Percentiles rank a stretch among this genome's conserved stretches.
Evolutionary conservation across 202 grass and related monocot species (phyloP).

Genomic region (Miscanthus sacchariflorus): DNA sequence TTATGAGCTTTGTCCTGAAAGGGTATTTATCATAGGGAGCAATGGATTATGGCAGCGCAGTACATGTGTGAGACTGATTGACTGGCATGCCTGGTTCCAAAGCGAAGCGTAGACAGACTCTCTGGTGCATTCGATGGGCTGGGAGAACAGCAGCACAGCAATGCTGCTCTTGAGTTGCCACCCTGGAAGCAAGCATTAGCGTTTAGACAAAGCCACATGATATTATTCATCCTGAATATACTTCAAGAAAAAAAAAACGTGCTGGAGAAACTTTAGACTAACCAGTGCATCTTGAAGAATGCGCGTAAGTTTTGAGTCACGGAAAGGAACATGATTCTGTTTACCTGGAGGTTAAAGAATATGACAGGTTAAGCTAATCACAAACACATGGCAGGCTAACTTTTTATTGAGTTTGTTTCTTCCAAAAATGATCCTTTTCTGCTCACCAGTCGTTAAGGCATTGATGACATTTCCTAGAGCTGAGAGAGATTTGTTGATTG

Average conservation of each 20-base stretch:
- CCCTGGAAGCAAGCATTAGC: constrained; percentile 64
- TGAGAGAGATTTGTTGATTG: constrained; percentile 94
- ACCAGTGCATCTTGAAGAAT: constrained; percentile 98
- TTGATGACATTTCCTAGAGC: constrained; percentile 95
- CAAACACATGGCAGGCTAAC: not conserved
- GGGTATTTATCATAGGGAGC: constrained; percentile 15
- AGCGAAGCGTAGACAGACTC: constrained; percentile 84
- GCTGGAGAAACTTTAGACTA: constrained; percentile 40
- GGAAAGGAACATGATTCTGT: constrained; percentile 85
- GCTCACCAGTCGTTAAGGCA: constrained; percentile 80
- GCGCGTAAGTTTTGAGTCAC: constrained; percentile 90
- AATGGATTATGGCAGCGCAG: not conserved
- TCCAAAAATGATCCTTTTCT: constrained; percentile 3
- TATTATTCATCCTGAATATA: constrained; percentile 2
- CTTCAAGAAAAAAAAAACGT: not conserved
- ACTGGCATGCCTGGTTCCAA: constrained; percentile 76
- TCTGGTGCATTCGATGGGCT: constrained; percentile 76
- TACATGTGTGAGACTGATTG: constrained; percentile 2
- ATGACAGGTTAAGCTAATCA: constrained; percentile 27
- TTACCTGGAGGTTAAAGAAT: constrained; percentile 65
- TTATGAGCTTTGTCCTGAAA: constrained; percentile 82
- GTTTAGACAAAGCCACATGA: constrained; percentile 23
- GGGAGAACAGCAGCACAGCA: constrained; percentile 95
- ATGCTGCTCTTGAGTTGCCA: constrained; percentile 81
- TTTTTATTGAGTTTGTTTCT: not conserved